phyloP scores from a whole-genome alignment of 148 eudicot species.

The Rhododendron mucronatum region DNA sequence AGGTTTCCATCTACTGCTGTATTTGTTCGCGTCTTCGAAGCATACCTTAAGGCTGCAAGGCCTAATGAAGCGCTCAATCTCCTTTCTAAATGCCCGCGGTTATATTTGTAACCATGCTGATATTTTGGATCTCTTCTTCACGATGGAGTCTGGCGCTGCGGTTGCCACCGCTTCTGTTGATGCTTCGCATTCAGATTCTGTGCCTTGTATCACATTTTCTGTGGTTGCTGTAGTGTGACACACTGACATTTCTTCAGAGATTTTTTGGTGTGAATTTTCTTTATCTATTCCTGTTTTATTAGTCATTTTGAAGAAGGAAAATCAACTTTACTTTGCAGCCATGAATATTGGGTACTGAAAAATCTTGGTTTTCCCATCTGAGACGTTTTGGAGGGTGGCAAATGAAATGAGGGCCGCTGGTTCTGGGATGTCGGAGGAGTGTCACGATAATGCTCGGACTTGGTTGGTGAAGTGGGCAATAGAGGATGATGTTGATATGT shows the following conservation, averaged over 20 bases:
- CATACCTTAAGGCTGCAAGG: constrained; percentile 33
- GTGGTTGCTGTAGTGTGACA: constrained; percentile 1
- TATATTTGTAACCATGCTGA: constrained; percentile 50
- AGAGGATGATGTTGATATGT: constrained; percentile 62
- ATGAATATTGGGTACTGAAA: not conserved
- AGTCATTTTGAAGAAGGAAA: constrained; percentile 1
- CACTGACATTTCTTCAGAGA: not conserved
- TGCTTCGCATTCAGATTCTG: constrained; percentile 23
- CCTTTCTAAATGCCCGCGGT: constrained; percentile 54
- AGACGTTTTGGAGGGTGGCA: constrained; percentile 61
- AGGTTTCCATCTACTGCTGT: not conserved
- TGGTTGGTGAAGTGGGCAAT: too few relatives aligned
- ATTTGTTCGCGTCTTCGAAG: constrained; percentile 50
- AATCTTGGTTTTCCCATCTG: not conserved
- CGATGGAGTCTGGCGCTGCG: constrained; percentile 28
- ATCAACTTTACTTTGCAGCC: not conserved
- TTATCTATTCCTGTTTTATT: not conserved
- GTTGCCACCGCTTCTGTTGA: constrained; percentile 25
- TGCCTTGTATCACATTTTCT: not conserved
- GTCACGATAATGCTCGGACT: constrained; percentile 11
- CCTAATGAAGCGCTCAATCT: constrained; percentile 51
- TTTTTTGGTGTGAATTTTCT: not conserved
- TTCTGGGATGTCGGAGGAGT: constrained; percentile 30
- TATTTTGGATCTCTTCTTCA: constrained; percentile 51
- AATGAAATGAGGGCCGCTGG: constrained; percentile 60